Conservation (phyloP, 106 monocot genomes). For the Dendrobium catenatum region DNA sequence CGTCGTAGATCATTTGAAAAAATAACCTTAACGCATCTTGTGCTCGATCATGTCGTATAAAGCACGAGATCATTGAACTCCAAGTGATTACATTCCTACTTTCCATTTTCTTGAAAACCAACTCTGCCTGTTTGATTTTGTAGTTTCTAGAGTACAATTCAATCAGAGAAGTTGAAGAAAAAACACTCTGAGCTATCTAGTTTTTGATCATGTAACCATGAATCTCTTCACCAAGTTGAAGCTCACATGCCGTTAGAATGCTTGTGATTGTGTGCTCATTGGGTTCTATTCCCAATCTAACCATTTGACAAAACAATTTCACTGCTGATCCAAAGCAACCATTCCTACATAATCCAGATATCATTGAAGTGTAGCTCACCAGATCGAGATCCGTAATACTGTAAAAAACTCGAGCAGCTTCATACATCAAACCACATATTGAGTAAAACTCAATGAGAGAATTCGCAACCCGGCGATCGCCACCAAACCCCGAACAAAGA, state of each 20-base stretch:
- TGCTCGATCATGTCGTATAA: slow-evolving; percentile 20
- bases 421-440: slow-evolving; percentile 32
- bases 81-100: slow-evolving; percentile 56
- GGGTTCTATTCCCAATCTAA: slow-evolving; percentile 30
- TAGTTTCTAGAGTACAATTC: slow-evolving; percentile 60
- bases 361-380: slow-evolving; percentile 59
- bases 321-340: slow-evolving; percentile 26
- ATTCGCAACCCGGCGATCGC: slow-evolving; percentile 29
- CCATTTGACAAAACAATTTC: slow-evolving; percentile 33
- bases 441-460: slow-evolving; percentile 60
- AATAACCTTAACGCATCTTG: slow-evolving; percentile 46
- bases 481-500: slow-evolving; percentile 26
- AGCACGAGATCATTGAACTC: slow-evolving; percentile 71
- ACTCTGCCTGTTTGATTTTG: slow-evolving; percentile 16
- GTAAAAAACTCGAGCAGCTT: slow-evolving; percentile 30
- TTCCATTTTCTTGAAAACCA: slow-evolving; percentile 34
- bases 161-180: slow-evolving; percentile 41
- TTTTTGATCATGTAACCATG: slow-evolving; percentile 74
- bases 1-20: slow-evolving; percentile 32
- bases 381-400: slow-evolving; percentile 29
- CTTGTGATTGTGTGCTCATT: slow-evolving; percentile 63
- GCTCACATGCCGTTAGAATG: slow-evolving; percentile 39
- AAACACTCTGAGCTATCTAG: slow-evolving; percentile 24
- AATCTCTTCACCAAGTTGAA: slow-evolving; percentile 57
- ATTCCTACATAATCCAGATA: slow-evolving; percentile 50